Evolutionary conservation across 2,329 filamentous ascomycete species (phyloP).

Genomic region (Ophiostoma sp.): DNA sequence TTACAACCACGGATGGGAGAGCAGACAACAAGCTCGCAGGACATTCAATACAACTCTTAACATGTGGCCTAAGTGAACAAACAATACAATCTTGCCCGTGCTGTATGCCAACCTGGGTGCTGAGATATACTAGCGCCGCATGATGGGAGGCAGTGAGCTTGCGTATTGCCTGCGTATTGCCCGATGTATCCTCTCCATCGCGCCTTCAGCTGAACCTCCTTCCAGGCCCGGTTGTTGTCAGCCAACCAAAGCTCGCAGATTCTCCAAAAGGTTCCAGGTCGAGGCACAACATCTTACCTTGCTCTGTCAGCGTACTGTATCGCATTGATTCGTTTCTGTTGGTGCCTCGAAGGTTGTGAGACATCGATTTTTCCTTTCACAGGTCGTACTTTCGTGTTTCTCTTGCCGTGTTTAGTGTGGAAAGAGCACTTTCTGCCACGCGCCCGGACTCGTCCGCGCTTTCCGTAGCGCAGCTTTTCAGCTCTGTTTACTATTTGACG

Average conservation of each 20-base stretch:
- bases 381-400: conserved; percentile 1
- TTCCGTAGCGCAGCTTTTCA: neutral
- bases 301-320: neutral
- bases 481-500: neutral
- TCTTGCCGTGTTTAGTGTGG: neutral
- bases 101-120: neutral
- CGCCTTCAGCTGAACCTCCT: conserved; percentile 10
- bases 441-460: neutral
- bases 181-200: neutral
- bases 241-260: neutral
- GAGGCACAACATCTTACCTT: neutral
- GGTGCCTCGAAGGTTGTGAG: neutral
- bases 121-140: neutral
- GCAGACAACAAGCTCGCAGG: neutral
- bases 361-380: neutral
- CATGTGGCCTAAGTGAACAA: conserved; percentile 2
- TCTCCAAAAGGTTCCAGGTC: neutral
- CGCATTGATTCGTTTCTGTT: neutral
- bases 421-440: neutral
- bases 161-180: neutral
- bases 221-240: neutral
- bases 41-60: neutral
- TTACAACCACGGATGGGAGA: neutral
- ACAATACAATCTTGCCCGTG: neutral
- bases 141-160: neutral